Evolutionary conservation across 1,139 yeast genomes (phyloP), one percentile per base, ranked within the genome.

Genomic region (Yarrowia galli): DNA sequence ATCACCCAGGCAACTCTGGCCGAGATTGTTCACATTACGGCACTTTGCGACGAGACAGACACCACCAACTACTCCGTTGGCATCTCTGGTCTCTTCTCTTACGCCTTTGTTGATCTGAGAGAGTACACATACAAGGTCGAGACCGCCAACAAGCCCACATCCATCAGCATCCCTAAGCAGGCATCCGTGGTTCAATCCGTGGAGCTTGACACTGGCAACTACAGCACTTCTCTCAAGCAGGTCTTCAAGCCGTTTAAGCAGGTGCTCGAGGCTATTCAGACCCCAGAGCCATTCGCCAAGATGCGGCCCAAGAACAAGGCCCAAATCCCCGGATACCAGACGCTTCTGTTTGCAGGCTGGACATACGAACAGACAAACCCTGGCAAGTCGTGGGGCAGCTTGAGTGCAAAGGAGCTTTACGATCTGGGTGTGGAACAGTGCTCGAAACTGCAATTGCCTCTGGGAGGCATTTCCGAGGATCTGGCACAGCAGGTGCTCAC

Each of bases 1-100:
- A 93, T 89, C 1, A 89, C 97, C 0, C 96, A 91, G 70, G 75
- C 89, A 36, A 72, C 75, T 9, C 82, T 82, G 65, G 64, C 71
- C 0, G 83, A 86, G 46, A 70, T 77, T 9, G 72, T 73, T 23
- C 69, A 71, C 12, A 61, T 81, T 54, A 91, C 92, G 74, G 73
- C 74, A 0, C 77, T 83, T 32, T 83, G 93, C 2, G 83, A 98
- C 72, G 69, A 74, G 2, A 79, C 83, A 35, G 80, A 81, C 40
- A 84, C 88, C 42, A 91, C 97, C 1, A 80, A 95, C 51, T 92
- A 91, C 75, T 83, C 85, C 5, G 80, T 91, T 0, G 89, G 89
- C 0, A 75, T 87, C 10, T 90, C 89, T 75, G 99, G 99, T 0
- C 79, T 92, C 76, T 92, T 85, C 76, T 98, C 97, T 1, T 91